Conservation (phyloP, 306 rosid genomes). For the Sesbania bispinosa region DNA sequence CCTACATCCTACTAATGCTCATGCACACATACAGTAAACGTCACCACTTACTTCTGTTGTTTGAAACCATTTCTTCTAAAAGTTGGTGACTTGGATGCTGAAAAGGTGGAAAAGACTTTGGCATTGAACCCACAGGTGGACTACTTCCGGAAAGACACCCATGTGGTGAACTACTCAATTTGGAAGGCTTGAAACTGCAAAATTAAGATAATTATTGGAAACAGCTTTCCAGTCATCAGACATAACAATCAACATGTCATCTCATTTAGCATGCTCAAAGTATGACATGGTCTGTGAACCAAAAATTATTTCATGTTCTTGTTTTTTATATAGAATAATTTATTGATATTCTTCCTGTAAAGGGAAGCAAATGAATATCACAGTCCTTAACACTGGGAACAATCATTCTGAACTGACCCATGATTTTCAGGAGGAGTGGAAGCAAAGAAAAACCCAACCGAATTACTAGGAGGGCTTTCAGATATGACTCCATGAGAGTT, state of each 20-base stretch:
- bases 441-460: conserved; percentile 93
- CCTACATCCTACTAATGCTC: not conserved
- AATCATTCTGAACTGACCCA: conserved; percentile 61
- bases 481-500: conserved; percentile 69
- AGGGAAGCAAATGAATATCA: not conserved
- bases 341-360: conserved; percentile 1
- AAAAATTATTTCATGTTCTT: conserved; percentile 16
- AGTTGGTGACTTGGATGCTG: conserved; percentile 99
- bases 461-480: conserved; percentile 93
- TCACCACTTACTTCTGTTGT: conserved; percentile 80
- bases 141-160: conserved; percentile 67
- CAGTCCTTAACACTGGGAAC: conserved; percentile 25
- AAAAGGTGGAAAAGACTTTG: conserved; percentile 91
- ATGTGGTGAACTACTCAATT: conserved; percentile 81
- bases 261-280: conserved; percentile 9
- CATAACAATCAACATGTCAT: not conserved
- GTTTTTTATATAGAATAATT: conserved; percentile 5
- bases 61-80: conserved; percentile 91
- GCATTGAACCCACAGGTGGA: conserved; percentile 95
- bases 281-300: conserved; percentile 5
- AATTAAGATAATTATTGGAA: conserved; percentile 32
- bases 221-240: conserved; percentile 19
- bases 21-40: conserved; percentile 13
- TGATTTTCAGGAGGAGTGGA: conserved; percentile 93
- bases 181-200: conserved; percentile 71